Conservation (phyloP, 345 rosid genomes). For the Schrenkiella parvula region DNA sequence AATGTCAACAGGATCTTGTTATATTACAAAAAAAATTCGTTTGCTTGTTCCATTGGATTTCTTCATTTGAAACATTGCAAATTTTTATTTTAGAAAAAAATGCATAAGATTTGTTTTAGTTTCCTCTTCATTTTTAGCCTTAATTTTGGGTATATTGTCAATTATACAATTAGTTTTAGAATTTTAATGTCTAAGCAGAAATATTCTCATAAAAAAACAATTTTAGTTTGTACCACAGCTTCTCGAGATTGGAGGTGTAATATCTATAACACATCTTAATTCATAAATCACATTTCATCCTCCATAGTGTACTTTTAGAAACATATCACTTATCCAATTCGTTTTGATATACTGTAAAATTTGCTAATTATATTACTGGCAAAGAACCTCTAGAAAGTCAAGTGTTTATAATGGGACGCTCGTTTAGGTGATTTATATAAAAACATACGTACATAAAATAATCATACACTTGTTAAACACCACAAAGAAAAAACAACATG, state of each 20-base stretch:
- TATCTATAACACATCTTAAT: not conserved
- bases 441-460: not conserved
- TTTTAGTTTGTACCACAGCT: not conserved
- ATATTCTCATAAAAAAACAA: not conserved
- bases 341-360: not conserved
- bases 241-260: not conserved
- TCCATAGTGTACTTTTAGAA: not conserved
- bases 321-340: not conserved
- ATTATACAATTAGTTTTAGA: not conserved
- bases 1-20: constrained; percentile 21
- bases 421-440: constrained; percentile 3
- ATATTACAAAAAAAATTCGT: not conserved
- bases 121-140: not conserved
- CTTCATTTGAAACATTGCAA: not conserved
- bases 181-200: not conserved
- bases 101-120: not conserved
- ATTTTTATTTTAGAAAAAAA: not conserved
- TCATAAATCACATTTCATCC: not conserved
- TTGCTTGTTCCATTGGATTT: constrained; percentile 27
- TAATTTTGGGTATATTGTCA: not conserved
- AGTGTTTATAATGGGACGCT: constrained; percentile 26
- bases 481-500: not conserved
- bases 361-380: not conserved
- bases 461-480: not conserved
- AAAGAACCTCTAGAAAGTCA: not conserved